These are phyloP conservation scores for Elsinoe ampelina DNA, from an alignment of 2,329 filamentous ascomycete genomes.

Conservation along the genomic window DNA sequence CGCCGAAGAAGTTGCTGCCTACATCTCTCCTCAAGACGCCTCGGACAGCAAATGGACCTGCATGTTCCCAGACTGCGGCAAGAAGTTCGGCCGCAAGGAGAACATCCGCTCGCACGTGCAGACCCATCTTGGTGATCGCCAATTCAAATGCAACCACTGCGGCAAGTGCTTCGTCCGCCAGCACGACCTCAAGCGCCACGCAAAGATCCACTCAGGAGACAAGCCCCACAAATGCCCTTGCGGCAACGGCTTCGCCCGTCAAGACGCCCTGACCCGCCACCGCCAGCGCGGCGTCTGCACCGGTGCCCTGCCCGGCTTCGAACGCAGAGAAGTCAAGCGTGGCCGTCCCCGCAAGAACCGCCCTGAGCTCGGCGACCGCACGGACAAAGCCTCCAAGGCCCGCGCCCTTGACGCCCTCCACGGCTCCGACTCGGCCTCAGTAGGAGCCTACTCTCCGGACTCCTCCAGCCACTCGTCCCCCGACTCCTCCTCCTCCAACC, in stretches of 20 bases:
- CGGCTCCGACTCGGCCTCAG: slow-evolving; percentile 11
- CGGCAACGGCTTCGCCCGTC: slow-evolving; percentile 86
- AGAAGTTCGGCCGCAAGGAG: slow-evolving; percentile 91
- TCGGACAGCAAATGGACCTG: slow-evolving; percentile 39
- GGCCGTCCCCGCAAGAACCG: slow-evolving; percentile 55
- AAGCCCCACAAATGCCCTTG: slow-evolving; percentile 94
- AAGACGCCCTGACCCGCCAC: slow-evolving; percentile 90
- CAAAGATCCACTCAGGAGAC: slow-evolving; percentile 93
- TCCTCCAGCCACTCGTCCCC: slow-evolving; percentile 13
- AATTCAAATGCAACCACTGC: slow-evolving; percentile 89
- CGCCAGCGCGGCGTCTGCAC: slow-evolving; percentile 94
- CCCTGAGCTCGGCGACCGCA: slow-evolving; percentile 49
- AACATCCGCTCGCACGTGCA: slow-evolving; percentile 99
- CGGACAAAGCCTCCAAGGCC: slow-evolving; percentile 48
- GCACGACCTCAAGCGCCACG: slow-evolving; percentile 92
- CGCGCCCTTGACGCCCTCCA: slow-evolving; percentile 31
- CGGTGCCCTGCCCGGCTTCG: slow-evolving; percentile 73
- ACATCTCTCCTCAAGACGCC: slow-evolving; percentile 39
- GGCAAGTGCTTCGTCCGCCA: slow-evolving; percentile 93
- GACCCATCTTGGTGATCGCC: slow-evolving; percentile 91
- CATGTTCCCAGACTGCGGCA: slow-evolving; percentile 61
- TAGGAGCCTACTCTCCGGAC: slow-evolving; percentile 12
- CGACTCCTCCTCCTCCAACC: slow-evolving; percentile 12
- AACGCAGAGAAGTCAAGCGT: slow-evolving; percentile 50
- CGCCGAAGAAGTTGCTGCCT: slow-evolving; percentile 57